Evolutionary conservation across 2,329 filamentous ascomycete species (phyloP), one percentile per base, ranked within the genome.

Genomic region (Neonectria neomacrospora): DNA sequence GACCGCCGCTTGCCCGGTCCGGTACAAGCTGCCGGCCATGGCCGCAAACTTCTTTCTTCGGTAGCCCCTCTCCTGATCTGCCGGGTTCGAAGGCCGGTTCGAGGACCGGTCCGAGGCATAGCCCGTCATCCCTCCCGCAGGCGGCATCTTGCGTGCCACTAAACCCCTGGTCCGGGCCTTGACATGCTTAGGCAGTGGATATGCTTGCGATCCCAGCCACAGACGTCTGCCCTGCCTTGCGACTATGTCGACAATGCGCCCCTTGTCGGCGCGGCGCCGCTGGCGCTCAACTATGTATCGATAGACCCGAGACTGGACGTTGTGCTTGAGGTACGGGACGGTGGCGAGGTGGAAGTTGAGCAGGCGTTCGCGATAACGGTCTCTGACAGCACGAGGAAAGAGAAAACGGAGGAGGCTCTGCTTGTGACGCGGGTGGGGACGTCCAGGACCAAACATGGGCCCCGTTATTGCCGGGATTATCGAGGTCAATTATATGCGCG

Each of bases 221-320:
- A 86, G 73, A 73, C 83, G 77, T 70, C 81, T 78, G 71, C 80
- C 78, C 66, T 80, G 79, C 61, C 77, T 73, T 42, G 74, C 73
- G 67, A 80, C 74, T 26, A 79, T 69, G 69, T 85, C 82, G 64
- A 85, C 71, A 64, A 85, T 75, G 52, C 81, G 78, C 67, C 77
- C 81, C 74, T 81, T 80, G 67, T 84, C 80, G 69, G 79, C 78
- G 64, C 85, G 82, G 70, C 81, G 85, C 51, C 80, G 82, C 77
- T 93, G 90, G 54, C 87, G 86, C 69, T 84, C 83, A 66, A 94
- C 81, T 60, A 96, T 83, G 67, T 90, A 92, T 48, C 85, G 85
- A 75, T 96, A 96, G 67, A 97, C 88, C 59, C 89, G 87, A 39
- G 90, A 90, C 79, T 97, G 93, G 9, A 92, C 80, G 56, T 85